These are phyloP conservation scores for Colletotrichum trifolii DNA, from an alignment of 2,329 filamentous ascomycete species.

Conservation along the genomic window DNA sequence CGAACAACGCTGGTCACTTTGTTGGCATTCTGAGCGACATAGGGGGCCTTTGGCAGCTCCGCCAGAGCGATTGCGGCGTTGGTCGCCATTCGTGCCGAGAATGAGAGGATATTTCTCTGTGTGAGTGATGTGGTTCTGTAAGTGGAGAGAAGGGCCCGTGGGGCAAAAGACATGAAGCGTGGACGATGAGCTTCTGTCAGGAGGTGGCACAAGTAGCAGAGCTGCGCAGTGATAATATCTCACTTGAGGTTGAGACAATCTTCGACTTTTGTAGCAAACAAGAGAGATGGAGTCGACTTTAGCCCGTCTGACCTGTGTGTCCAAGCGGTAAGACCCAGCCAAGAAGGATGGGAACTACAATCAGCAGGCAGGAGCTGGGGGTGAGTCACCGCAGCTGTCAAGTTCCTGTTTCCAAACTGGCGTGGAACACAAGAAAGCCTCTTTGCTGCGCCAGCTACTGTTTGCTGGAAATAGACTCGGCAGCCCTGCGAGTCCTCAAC, in stretches of 20 bases:
- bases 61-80: slow-evolving; percentile 32
- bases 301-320: neutral
- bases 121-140: slow-evolving; percentile 21
- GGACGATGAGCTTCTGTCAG: no score
- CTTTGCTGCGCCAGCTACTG: neutral
- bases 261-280: slow-evolving; percentile 11
- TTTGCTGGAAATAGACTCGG: no score
- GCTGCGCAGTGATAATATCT: neutral
- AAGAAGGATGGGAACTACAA: neutral
- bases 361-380: slow-evolving; percentile 7
- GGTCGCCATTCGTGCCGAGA: slow-evolving; percentile 22
- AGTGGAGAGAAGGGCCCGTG: slow-evolving; percentile 12
- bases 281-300: neutral
- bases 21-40: slow-evolving; percentile 74
- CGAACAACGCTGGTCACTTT: slow-evolving; percentile 75
- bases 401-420: neutral
- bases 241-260: slow-evolving; percentile 15
- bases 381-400: slow-evolving; percentile 24
- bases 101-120: slow-evolving; percentile 9
- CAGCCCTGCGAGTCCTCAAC: no score
- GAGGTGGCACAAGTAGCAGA: neutral
- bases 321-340: no score
- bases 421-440: neutral
- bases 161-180: slow-evolving; percentile 23
- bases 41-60: slow-evolving; percentile 63